Base-by-base conservation (phyloP, 1,284 basidiomycete species). In the Fomitopsis palustris region DNA sequence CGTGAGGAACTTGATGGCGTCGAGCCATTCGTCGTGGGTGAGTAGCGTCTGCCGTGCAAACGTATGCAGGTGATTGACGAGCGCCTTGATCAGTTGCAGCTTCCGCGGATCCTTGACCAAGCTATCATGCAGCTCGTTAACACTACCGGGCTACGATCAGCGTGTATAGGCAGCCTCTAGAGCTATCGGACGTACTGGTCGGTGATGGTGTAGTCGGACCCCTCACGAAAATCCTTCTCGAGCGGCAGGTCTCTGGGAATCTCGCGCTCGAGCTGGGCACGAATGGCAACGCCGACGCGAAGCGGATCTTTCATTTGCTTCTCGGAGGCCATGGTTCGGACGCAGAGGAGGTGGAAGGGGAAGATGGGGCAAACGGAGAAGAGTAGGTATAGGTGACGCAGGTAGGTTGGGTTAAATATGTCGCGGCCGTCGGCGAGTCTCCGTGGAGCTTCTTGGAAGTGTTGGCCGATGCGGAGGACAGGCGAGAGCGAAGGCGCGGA, bases 1-100 rank as follows among this genome's bases (percentile, higher is more conserved):
- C 27, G 74, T 75, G 33, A 77, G 67, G 63, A 75, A 73, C 60
- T 70, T 64, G 57, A 76, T 66, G 4, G 72, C 71, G 19, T 65
- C 64, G 31, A 70, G 65, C 77, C 77, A 78, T 58, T 78, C 77
- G 3, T 67, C 68, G 56, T 76, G 74, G 39, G 72, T 74, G 39
- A 74, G 72, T 55, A 66, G 63, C n/a, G 72, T 74, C 61, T 77
- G 74, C 35, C 77, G 69, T 9, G 73, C 75, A 65, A 78, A 77
- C 3, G 72, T 70, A 62, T 78, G 76, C 9, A 78, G 67, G 57
- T 77, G 75, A 41, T 68, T 67, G 42, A 78, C 68, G 61, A 78
- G 74, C 14, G 69, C 67, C 23, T 62, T 71, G 65, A 77, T 71
- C 52, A 77, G 64, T 61, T 73, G 62, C 41, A 72, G 72, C 19